A percentile compares a stretch with the other conserved stretches of the same genome.
These are phyloP conservation scores for Chrysoporthe puriensis DNA, from an alignment of 2,329 filamentous ascomycete genomes.

Conservation along the genomic window DNA sequence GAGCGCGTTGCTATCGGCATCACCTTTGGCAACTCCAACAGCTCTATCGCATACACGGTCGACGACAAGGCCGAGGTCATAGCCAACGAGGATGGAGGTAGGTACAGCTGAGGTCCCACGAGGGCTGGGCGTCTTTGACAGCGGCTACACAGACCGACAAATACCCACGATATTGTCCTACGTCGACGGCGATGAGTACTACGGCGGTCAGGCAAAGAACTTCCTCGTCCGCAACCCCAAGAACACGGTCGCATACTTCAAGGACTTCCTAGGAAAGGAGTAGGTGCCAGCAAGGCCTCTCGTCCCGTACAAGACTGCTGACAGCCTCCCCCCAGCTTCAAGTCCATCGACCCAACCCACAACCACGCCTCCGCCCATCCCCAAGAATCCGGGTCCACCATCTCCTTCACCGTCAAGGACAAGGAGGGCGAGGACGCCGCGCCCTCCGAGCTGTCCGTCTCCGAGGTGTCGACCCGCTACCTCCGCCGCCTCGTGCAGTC, in stretches of 20 bases:
- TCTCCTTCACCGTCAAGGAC: constrained; percentile 86
- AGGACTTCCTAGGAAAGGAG: constrained; percentile 94
- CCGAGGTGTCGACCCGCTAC: constrained; percentile 83
- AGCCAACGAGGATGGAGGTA: constrained; percentile 97
- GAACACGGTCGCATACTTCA: constrained; percentile 95
- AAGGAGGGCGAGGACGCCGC: constrained; percentile 62
- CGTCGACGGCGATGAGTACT: constrained; percentile 94
- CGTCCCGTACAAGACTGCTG: constrained; percentile 22
- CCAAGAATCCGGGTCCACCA: constrained; percentile 68
- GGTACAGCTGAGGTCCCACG: constrained; percentile 37
- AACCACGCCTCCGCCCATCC: constrained; percentile 94
- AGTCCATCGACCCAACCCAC: constrained; percentile 93
- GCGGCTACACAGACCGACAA: constrained; percentile 74
- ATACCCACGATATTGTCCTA: constrained; percentile 95
- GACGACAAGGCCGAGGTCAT: constrained; percentile 98
- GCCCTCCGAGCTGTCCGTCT: constrained; percentile 71
- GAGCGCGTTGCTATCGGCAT: constrained; percentile 84
- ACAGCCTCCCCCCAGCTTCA: constrained; percentile 62
- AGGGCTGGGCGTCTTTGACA: neutral
- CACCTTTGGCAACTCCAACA: constrained; percentile 97
- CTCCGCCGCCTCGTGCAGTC: constrained; percentile 79
- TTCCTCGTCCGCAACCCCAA: constrained; percentile 90
- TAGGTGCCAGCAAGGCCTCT: constrained; percentile 48
- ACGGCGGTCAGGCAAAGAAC: constrained; percentile 91
- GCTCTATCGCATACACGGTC: constrained; percentile 89